These are phyloP conservation scores for Rauvolfia tetraphylla DNA, from an alignment of 257 asterid species.

Conservation along the genomic window DNA sequence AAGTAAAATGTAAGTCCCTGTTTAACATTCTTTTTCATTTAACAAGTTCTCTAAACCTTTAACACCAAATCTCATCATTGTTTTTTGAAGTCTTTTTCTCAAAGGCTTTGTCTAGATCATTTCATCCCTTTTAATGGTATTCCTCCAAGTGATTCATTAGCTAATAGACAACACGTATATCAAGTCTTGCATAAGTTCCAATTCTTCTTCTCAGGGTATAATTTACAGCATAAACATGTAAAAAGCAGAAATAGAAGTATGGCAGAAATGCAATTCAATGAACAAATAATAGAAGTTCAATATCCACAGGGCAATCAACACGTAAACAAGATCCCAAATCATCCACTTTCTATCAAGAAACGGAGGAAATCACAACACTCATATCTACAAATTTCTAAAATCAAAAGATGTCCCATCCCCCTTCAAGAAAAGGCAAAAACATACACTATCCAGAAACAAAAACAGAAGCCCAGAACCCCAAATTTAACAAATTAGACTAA, in stretches of 20 bases:
- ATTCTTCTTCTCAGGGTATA: neutral
- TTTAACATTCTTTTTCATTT: neutral
- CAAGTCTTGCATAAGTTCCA: neutral
- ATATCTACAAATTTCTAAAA: neutral
- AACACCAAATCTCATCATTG: neutral
- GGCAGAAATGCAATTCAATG: neutral
- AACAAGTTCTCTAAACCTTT: neutral
- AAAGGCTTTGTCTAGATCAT: neutral
- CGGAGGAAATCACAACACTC: neutral
- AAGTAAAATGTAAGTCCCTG: neutral
- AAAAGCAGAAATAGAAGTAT: neutral
- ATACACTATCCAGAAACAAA: conserved; percentile 4
- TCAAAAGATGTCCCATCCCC: neutral
- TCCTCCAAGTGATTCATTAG: neutral
- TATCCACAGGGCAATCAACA: neutral
- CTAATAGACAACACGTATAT: neutral
- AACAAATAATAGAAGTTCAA: neutral
- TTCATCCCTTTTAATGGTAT: neutral
- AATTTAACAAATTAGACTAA: neutral
- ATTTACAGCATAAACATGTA: neutral
- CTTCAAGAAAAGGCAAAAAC: neutral
- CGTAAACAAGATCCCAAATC: neutral
- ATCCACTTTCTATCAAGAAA: neutral
- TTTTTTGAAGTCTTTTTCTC: neutral
- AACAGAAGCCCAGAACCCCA: neutral